phyloP scores from a whole-genome alignment of 345 rosid species.

The Euphorbia pulcherrima region DNA sequence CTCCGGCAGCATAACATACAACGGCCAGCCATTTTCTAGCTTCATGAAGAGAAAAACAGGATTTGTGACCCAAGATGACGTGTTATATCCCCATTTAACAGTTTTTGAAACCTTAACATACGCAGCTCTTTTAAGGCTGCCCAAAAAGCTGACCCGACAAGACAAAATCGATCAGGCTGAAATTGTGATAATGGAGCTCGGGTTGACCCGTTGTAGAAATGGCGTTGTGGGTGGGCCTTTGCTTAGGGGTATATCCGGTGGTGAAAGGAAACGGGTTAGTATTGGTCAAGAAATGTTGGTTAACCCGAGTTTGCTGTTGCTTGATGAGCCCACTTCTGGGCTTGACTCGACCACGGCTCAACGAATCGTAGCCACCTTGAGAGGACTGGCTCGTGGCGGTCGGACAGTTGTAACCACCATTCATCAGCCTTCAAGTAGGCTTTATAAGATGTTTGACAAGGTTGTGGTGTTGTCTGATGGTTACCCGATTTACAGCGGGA shows the following conservation, averaged over 20 bases:
- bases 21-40: constrained; percentile 61
- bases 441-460: constrained; percentile 81
- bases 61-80: constrained; percentile 79
- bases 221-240: constrained; percentile 70
- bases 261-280: constrained; percentile 87
- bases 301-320: constrained; percentile 76
- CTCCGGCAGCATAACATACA: constrained; percentile 62
- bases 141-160: constrained; percentile 46
- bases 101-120: constrained; percentile 73
- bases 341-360: constrained; percentile 88
- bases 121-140: constrained; percentile 71
- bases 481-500: constrained; percentile 62
- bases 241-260: constrained; percentile 79
- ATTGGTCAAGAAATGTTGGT: constrained; percentile 87
- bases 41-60: constrained; percentile 73
- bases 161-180: constrained; percentile 74
- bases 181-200: constrained; percentile 61
- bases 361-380: constrained; percentile 56
- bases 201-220: constrained; percentile 56
- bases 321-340: constrained; percentile 92
- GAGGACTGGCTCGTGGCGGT: constrained; percentile 63
- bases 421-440: constrained; percentile 85
- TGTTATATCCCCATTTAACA: constrained; percentile 78
- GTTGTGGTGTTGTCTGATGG: constrained; percentile 78
- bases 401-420: constrained; percentile 76